These are phyloP conservation scores for Hibiscus tridactylites DNA, from an alignment of 345 rosid species.

Conservation along the genomic window DNA sequence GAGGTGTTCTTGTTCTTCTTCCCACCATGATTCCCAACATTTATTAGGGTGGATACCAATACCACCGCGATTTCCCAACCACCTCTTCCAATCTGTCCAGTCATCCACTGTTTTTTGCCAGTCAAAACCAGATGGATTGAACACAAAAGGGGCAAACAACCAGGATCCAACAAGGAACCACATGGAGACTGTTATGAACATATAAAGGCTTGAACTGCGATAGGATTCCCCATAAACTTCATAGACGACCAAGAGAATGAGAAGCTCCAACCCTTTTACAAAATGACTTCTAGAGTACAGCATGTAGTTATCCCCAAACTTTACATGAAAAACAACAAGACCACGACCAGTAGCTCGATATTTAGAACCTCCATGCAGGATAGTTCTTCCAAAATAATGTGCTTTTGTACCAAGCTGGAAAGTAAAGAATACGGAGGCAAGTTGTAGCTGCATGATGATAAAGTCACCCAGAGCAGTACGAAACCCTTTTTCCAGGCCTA, in stretches of 20 bases:
- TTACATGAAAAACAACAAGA: slow-evolving; percentile 84
- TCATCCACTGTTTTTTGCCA: too few relatives aligned
- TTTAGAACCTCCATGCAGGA: slow-evolving; percentile 87
- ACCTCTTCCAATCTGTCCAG: slow-evolving; percentile 87
- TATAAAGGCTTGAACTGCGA: slow-evolving; percentile 60
- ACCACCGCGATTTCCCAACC: slow-evolving; percentile 97
- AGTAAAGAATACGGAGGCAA: slow-evolving; percentile 89
- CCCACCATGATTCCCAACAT: slow-evolving; percentile 99
- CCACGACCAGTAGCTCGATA: slow-evolving; percentile 86
- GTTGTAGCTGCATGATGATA: slow-evolving; percentile 93
- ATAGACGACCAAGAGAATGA: slow-evolving; percentile 59
- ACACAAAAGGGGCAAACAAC: slow-evolving; percentile 75
- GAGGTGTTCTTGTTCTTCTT: slow-evolving; percentile 76
- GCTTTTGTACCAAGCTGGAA: slow-evolving; percentile 98
- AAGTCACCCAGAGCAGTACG: slow-evolving; percentile 81
- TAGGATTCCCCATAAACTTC: slow-evolving; percentile 64
- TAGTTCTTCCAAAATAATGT: slow-evolving; percentile 20
- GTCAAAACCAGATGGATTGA: too few relatives aligned
- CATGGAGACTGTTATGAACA: slow-evolving; percentile 69
- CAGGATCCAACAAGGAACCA: slow-evolving; percentile 95
- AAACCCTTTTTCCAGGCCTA: slow-evolving; percentile 89
- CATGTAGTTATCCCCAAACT: slow-evolving; percentile 85
- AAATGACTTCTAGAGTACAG: slow-evolving; percentile 89
- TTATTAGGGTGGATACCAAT: slow-evolving; percentile 57
- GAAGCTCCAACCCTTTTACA: slow-evolving; percentile 82